Conservation (phyloP, 495 filamentous ascomycete species). For the Penicillium longicatenatum region DNA sequence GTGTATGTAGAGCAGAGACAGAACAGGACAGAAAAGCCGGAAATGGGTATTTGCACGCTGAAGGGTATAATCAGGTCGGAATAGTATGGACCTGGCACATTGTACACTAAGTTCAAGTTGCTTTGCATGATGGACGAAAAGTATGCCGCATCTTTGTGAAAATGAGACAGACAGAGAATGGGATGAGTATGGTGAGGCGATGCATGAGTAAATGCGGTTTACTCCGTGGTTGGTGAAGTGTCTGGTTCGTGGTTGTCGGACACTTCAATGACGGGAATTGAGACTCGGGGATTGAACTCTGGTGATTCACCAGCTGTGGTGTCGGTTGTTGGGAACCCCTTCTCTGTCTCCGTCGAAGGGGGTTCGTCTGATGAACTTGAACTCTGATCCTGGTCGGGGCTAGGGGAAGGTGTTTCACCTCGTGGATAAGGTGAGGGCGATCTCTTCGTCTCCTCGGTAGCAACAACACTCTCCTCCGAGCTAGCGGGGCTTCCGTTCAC, state of each 20-base stretch:
- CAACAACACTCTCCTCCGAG: constrained; percentile 41
- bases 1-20: background rate
- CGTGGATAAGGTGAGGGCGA: constrained; percentile 12
- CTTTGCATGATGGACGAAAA: background rate
- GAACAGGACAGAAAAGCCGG: background rate
- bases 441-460: constrained; percentile 16
- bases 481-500: constrained; percentile 34
- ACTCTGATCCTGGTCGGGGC: constrained; percentile 11
- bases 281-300: constrained; percentile 3
- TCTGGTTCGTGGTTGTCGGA: constrained; percentile 14
- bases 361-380: constrained; percentile 4
- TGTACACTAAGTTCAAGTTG: background rate
- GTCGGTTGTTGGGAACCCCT: background rate
- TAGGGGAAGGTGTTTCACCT: constrained; percentile 3
- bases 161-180: background rate
- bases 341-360: constrained; percentile 10
- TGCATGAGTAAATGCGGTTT: background rate
- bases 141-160: background rate
- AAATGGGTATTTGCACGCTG: constrained; percentile 5
- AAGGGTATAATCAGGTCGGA: background rate
- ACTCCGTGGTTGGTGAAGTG: background rate
- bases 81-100: background rate
- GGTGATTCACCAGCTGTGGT: background rate
- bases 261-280: constrained; percentile 29
- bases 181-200: background rate